These are phyloP conservation scores for Phytophthora pini DNA, from an alignment of 352 stramenopile genomes.

Conservation along the genomic window DNA sequence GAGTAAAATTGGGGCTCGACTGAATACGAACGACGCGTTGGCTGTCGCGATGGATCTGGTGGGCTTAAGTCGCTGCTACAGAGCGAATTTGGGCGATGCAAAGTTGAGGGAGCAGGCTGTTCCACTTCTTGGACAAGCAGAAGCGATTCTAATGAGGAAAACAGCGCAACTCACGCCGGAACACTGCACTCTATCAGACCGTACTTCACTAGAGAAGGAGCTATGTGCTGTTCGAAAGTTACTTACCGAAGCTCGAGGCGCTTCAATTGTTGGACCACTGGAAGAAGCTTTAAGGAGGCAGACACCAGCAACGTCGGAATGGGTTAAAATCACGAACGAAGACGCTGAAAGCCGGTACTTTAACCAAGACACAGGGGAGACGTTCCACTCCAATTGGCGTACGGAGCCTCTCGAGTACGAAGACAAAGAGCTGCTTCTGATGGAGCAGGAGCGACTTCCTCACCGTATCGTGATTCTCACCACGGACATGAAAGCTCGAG, in stretches of 20 bases:
- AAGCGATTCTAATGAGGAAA: conserved; percentile 26
- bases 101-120: conserved; percentile 23
- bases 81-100: conserved; percentile 34
- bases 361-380: conserved; percentile 71
- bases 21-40: conserved; percentile 23
- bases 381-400: conserved; percentile 18
- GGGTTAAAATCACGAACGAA: conserved; percentile 48
- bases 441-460: conserved; percentile 29
- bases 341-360: conserved; percentile 44
- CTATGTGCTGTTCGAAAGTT: conserved; percentile 20
- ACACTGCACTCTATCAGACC: conserved; percentile 11
- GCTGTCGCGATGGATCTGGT: conserved; percentile 40
- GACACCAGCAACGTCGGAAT: conserved; percentile 62
- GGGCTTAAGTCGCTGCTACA: conserved; percentile 49
- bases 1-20: conserved; percentile 14
- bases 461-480: conserved; percentile 58
- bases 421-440: conserved; percentile 29
- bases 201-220: conserved; percentile 23
- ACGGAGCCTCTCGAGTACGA: conserved; percentile 71
- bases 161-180: conserved; percentile 16
- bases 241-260: conserved; percentile 11
- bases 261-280: conserved; percentile 24
- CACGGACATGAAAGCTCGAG: conserved; percentile 33
- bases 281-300: conserved; percentile 37
- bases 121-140: conserved; percentile 27